phyloP scores from a whole-genome alignment of 2,329 filamentous ascomycete species.

The Teratosphaeria pseudoeucalypti region DNA sequence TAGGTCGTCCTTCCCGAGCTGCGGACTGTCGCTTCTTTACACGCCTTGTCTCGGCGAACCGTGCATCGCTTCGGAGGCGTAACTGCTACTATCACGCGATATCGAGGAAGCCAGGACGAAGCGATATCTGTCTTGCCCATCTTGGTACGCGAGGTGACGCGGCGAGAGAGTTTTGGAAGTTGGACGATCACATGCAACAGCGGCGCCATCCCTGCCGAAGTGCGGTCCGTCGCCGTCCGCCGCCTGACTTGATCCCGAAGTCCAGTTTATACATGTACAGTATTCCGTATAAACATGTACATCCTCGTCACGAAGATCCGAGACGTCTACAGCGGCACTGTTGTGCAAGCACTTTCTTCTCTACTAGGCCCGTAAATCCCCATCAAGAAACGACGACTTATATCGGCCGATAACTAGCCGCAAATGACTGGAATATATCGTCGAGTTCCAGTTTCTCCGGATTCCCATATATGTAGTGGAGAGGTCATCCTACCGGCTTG shows the following conservation, averaged over 20 bases:
- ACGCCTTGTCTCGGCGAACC: background rate
- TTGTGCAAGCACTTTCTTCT: too few species aligned
- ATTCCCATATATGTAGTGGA: conserved; percentile 7
- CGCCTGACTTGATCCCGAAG: background rate
- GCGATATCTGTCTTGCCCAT: background rate
- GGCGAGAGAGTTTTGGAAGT: background rate
- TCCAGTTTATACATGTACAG: background rate
- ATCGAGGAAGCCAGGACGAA: background rate
- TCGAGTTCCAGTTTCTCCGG: background rate
- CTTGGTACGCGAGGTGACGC: background rate
- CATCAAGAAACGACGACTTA: background rate
- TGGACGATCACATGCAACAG: background rate
- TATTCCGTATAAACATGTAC: background rate
- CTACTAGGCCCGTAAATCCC: too few species aligned
- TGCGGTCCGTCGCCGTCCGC: background rate
- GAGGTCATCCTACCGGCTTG: conserved; percentile 15
- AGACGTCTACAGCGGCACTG: too few species aligned
- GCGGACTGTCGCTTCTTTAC: background rate
- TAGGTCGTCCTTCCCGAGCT: background rate
- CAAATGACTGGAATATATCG: too few species aligned
- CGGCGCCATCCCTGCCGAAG: too few species aligned
- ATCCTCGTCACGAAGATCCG: too few species aligned
- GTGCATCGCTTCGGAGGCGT: background rate
- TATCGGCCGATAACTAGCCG: background rate
- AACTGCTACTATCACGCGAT: background rate